These are phyloP conservation scores for Lachnellula hyalina DNA, from an alignment of 2,329 filamentous ascomycete genomes.

Conservation along the genomic window DNA sequence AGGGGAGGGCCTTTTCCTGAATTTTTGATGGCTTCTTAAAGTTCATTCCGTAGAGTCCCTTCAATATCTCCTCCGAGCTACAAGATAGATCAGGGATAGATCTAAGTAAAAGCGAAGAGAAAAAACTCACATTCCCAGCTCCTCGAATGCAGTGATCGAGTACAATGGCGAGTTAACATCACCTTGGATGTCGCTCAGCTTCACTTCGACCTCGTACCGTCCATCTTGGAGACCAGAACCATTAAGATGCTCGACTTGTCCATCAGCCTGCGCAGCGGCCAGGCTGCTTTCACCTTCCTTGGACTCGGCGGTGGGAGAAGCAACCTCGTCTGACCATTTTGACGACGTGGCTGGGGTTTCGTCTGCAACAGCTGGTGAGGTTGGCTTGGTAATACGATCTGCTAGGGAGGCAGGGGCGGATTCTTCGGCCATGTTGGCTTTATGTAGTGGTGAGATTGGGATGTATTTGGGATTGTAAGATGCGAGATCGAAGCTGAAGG, in stretches of 20 bases:
- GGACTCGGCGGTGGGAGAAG: conserved; percentile 21
- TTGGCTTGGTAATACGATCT: conserved; percentile 42
- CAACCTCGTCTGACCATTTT: conserved; percentile 39
- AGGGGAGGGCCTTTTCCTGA: conserved; percentile 86
- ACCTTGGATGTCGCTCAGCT: conserved; percentile 81
- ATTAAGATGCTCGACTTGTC: conserved; percentile 34
- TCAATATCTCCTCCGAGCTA: conserved; percentile 56
- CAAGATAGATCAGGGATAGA: conserved; percentile 11
- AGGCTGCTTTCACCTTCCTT: conserved; percentile 10
- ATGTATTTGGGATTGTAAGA: neutral
- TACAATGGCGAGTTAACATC: conserved; percentile 84
- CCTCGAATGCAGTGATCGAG: conserved; percentile 77
- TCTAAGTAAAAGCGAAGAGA: neutral
- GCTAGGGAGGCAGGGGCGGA: conserved; percentile 36
- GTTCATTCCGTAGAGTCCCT: conserved; percentile 73
- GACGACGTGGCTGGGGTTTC: conserved; percentile 18
- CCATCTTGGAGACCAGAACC: conserved; percentile 61
- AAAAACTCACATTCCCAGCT: conserved; percentile 71
- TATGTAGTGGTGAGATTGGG: neutral
- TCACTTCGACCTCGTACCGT: conserved; percentile 85
- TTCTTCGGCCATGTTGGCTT: conserved; percentile 17
- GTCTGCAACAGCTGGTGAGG: conserved; percentile 12
- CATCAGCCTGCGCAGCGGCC: conserved; percentile 38
- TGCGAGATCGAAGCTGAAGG: neutral
- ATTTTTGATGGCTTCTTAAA: conserved; percentile 97